Evolutionary conservation across 352 stramenopile species (phyloP), one percentile per base, ranked within the genome.

Genomic region (Phytophthora uliginosa): DNA sequence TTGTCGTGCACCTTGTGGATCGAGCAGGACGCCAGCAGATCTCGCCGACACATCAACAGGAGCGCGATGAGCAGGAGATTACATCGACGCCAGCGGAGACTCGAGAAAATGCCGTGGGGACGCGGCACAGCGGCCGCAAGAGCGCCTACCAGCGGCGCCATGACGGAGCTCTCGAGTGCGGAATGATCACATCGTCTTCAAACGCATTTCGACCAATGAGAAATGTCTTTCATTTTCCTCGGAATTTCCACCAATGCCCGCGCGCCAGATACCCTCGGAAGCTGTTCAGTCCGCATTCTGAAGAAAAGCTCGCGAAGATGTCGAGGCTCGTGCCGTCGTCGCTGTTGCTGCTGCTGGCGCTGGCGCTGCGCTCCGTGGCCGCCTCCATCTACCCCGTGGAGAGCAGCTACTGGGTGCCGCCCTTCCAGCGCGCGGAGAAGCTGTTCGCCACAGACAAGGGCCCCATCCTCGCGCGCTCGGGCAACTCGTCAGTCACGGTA

Each of bases 341-440:
- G 42, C 42, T 45, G 54, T 12, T 76, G 58, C 50, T 77, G 51
- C 45, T 78, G 31, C 13, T 73, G 53, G 22, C 26, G 24, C 24
- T 74, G 26, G 62, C 60, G 63, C 50, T 80, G 20, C 56, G 33
- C 18, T 20, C 31, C 22, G 67, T 66, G 3, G 17, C 20, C 17
- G 86, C 85, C 50, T 95, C 88, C 17, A 90, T 94, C 55, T 95
- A 95, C 64, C 82, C 80, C 7, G 73, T 95, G 17, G n/a, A 81
- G 48, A 94, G 83, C 68, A 86, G 80, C 61, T 77, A 88, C 34
- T 95, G 88, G 88, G 80, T 95, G 40, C 88, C 88, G 2, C 83
- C 89, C 3, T 95, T 92, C 67, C 89, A 96, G 70, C 88, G 89
- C 59, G 88, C 89, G 8, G 89, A 96, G 73, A 96, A 96, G 74